phyloP scores from a whole-genome alignment of 1,139 yeast species.

The Pichia sp. region DNA sequence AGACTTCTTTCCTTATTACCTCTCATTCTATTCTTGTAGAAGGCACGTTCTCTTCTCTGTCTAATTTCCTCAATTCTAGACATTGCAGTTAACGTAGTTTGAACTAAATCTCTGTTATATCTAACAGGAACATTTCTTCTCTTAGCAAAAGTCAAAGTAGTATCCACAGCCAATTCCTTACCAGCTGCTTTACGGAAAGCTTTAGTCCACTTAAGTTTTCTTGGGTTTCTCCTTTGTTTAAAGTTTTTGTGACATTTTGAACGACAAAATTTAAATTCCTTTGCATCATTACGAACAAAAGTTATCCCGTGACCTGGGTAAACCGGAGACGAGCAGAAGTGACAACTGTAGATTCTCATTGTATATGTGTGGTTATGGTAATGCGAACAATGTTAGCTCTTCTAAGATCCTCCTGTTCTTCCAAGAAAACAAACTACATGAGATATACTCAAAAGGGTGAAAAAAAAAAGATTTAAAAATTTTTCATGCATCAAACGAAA shows the following conservation, averaged over 20 bases:
- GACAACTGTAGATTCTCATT: constrained; percentile 94
- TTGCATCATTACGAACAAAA: constrained; percentile 97
- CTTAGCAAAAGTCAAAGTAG: constrained; percentile 91
- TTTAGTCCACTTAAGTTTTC: constrained; percentile 97
- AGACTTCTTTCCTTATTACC: constrained; percentile 88
- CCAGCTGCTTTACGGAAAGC: constrained; percentile 99
- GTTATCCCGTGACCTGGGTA: constrained; percentile 97
- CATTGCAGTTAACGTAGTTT: constrained; percentile 93
- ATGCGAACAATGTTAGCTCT: too few relatives aligned
- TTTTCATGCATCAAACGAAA: too few relatives aligned
- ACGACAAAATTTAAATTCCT: constrained; percentile 95
- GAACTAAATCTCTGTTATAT: constrained; percentile 92
- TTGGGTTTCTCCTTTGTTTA: constrained; percentile 98
- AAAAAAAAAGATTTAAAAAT: too few relatives aligned
- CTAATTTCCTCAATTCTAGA: constrained; percentile 93
- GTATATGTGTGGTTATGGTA: too few relatives aligned
- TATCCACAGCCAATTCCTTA: constrained; percentile 95
- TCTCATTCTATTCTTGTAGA: constrained; percentile 99
- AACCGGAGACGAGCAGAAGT: constrained; percentile 95
- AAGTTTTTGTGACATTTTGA: constrained; percentile 96
- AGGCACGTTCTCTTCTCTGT: constrained; percentile 93
- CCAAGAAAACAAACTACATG: too few relatives aligned
- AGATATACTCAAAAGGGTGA: too few relatives aligned
- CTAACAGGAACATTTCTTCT: constrained; percentile 98
- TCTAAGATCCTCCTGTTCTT: too few relatives aligned